phyloP scores from a whole-genome alignment of 306 rosid genomes.

The Alnus rubra region DNA sequence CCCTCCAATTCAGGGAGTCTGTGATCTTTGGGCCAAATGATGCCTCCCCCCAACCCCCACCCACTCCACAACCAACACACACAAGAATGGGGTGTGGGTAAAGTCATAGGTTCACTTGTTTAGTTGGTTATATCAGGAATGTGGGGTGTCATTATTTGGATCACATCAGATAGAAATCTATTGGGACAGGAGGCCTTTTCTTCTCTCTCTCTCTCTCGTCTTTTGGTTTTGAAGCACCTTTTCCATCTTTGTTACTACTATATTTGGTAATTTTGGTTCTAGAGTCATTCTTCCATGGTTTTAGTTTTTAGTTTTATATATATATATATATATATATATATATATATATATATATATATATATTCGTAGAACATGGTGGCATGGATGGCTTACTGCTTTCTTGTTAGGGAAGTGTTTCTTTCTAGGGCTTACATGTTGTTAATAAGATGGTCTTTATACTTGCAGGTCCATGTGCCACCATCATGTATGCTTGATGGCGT shows the following conservation, averaged over 20 bases:
- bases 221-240: background rate
- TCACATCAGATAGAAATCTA: background rate
- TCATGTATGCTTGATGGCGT: constrained; percentile 98
- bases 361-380: background rate
- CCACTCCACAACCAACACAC: background rate
- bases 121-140: background rate
- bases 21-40: background rate
- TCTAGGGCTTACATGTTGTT: background rate
- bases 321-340: background rate
- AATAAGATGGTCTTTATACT: background rate
- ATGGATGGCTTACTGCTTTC: constrained; percentile 15
- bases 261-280: background rate
- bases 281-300: background rate
- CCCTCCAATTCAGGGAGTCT: background rate
- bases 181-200: background rate
- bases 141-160: background rate
- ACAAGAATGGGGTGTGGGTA: background rate
- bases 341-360: background rate
- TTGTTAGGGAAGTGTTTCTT: background rate
- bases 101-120: background rate
- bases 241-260: background rate
- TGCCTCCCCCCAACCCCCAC: background rate
- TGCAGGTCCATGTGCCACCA: constrained; percentile 95
- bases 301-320: background rate
- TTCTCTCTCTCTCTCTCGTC: background rate